phyloP scores from a whole-genome alignment of 306 rosid species.

The Spatholobus suberectus region DNA sequence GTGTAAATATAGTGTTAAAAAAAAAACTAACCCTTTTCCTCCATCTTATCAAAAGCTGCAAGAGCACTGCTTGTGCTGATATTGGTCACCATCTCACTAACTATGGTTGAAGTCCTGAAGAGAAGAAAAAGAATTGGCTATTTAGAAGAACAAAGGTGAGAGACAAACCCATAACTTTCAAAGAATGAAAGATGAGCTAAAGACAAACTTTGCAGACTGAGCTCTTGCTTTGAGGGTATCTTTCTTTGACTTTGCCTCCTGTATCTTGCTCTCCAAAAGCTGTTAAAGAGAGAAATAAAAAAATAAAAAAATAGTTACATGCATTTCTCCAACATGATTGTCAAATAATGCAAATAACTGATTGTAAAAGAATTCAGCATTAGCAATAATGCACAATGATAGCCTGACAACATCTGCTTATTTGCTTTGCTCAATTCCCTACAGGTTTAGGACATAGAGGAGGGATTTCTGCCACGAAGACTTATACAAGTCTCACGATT shows the following conservation, averaged over 20 bases:
- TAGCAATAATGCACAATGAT: neutral
- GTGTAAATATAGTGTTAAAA: neutral
- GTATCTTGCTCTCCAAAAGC: conserved; percentile 82
- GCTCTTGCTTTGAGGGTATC: conserved; percentile 88
- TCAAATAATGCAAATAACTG: neutral
- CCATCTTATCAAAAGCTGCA: conserved; percentile 82
- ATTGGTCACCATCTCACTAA: conserved; percentile 72
- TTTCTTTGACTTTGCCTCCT: conserved; percentile 78
- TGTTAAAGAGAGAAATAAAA: conserved; percentile 34
- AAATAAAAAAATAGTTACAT: neutral
- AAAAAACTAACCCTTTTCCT: conserved; percentile 69
- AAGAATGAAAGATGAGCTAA: neutral
- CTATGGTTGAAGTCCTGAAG: conserved; percentile 69
- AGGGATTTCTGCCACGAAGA: neutral
- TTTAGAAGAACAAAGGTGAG: conserved; percentile 27
- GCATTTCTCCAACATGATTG: conserved; percentile 1
- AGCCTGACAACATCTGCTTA: neutral
- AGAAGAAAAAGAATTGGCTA: conserved; percentile 35
- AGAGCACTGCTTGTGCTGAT: conserved; percentile 78
- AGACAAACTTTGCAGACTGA: conserved; percentile 73
- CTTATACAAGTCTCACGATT: neutral
- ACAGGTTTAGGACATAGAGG: neutral
- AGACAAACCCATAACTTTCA: neutral
- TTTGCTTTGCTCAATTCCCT: neutral
- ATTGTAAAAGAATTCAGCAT: neutral